phyloP scores from a whole-genome alignment of 495 filamentous ascomycete genomes.

The Penicillium atrosanguineum region DNA sequence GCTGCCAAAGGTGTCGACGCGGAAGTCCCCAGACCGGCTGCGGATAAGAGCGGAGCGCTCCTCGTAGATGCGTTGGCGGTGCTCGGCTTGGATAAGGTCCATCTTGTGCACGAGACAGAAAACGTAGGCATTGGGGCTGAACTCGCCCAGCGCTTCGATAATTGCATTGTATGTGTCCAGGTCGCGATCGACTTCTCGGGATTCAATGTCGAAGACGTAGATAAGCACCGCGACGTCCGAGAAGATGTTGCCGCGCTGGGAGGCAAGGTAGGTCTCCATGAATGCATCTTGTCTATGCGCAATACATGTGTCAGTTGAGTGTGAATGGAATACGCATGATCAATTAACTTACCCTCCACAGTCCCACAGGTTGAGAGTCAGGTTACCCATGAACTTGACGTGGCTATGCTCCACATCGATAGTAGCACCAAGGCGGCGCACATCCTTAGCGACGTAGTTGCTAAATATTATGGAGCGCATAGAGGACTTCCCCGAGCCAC shows the following conservation, averaged over 20 bases:
- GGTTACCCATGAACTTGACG: conserved; percentile 95
- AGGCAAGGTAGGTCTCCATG: conserved; percentile 94
- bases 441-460: conserved; percentile 97
- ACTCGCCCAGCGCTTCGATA: conserved; percentile 80
- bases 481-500: conserved; percentile 97
- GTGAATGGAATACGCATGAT: not conserved
- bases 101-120: conserved; percentile 98
- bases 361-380: conserved; percentile 97
- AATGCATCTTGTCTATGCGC: conserved; percentile 85
- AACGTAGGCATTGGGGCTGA: conserved; percentile 76
- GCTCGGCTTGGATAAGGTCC: conserved; percentile 84
- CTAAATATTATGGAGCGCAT: conserved; percentile 98
- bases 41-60: conserved; percentile 72
- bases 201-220: conserved; percentile 99
- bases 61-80: conserved; percentile 76
- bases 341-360: conserved; percentile 72
- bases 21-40: conserved; percentile 69
- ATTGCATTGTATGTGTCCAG: conserved; percentile 84
- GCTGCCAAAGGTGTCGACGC: conserved; percentile 75
- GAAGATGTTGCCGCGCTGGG: conserved; percentile 94
- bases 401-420: conserved; percentile 98
- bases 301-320: not conserved
- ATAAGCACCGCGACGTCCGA: conserved; percentile 94
- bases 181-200: conserved; percentile 86
- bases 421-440: conserved; percentile 89